phyloP scores from a whole-genome alignment of 2,329 filamentous ascomycete species.

The Aspergillus tamarii region DNA sequence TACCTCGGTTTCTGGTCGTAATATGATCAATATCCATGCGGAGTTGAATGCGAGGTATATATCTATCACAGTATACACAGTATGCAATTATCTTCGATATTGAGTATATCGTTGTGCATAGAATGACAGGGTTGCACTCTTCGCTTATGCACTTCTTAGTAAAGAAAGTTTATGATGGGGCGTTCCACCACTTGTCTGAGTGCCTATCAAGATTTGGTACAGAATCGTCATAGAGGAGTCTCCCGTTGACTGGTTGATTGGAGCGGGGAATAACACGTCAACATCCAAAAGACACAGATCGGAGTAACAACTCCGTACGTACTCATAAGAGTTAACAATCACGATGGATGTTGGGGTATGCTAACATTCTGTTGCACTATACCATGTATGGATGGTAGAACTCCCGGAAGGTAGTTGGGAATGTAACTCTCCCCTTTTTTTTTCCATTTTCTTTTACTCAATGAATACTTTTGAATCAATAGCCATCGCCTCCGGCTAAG shows the following conservation, averaged over 20 bases:
- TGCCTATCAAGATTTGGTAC: neutral
- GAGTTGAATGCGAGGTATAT: neutral
- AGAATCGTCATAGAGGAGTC: neutral
- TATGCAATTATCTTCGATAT: neutral
- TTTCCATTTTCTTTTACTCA: neutral
- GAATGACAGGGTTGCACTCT: neutral
- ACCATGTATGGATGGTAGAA: neutral
- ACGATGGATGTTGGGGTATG: too few species aligned
- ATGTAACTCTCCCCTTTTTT: neutral
- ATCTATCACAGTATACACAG: neutral
- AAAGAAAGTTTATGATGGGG: neutral
- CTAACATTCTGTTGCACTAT: too few species aligned
- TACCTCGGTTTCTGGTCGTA: neutral
- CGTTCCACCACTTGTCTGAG: neutral
- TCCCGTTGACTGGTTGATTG: neutral
- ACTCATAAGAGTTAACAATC: neutral
- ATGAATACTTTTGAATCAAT: neutral
- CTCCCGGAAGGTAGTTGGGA: neutral
- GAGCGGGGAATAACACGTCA: conserved; percentile 4
- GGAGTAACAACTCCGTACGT: neutral
- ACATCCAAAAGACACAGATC: neutral
- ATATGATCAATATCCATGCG: neutral
- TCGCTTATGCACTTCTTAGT: neutral
- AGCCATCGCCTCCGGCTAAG: neutral
- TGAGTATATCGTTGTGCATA: neutral